Evolutionary conservation across 805 yeast species (phyloP), one percentile per base, ranked within the genome.

Genomic region (Candida methanosorbosa): DNA sequence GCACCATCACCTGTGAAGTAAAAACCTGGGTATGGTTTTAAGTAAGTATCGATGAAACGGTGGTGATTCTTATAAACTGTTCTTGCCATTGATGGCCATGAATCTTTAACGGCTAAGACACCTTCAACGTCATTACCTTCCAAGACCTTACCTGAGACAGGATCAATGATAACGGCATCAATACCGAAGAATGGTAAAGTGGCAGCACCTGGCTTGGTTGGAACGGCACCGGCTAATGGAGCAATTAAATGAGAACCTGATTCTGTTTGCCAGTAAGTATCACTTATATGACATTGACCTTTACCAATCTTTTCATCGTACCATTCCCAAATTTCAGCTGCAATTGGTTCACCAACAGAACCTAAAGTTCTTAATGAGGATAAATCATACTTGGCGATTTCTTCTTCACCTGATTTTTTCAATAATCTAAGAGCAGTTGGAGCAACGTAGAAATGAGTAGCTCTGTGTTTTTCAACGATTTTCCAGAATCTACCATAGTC

Each of bases 11-110:
- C 98, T 11, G 97, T 83, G 70, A 92, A 92, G 67, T 87, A 92
- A 64, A 73, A 77, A 39, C 95, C 94, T 39, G 90, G 85, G 67
- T 90, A 92, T 34, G 96, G 95, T 50, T 78, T 80, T 56, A 92
- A 70, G 61, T 92, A 92, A 27, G 97, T 92, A 41, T 90, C 97
- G 51, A 87, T 65, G 64, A 72, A 90, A 51, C 95, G 78, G 42
- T 66, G 64, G 59, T 90, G 94, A 59, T 88, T 86, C 55, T 80
- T 81, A 78, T 80, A 88, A 40, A 92, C 92, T 36, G 96, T 78
- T 66, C 98, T 81, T 21, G 97, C 92, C 79, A 92, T 88, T n/a
- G 97, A 87, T 38, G 98, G 98, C 98, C 98, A 92, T 25, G 97
- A 73, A 32, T 77, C 68, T 54, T 78, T 79, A 52, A 92, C 76